phyloP scores from a whole-genome alignment of 345 rosid genomes.

The Citrus maxima region DNA sequence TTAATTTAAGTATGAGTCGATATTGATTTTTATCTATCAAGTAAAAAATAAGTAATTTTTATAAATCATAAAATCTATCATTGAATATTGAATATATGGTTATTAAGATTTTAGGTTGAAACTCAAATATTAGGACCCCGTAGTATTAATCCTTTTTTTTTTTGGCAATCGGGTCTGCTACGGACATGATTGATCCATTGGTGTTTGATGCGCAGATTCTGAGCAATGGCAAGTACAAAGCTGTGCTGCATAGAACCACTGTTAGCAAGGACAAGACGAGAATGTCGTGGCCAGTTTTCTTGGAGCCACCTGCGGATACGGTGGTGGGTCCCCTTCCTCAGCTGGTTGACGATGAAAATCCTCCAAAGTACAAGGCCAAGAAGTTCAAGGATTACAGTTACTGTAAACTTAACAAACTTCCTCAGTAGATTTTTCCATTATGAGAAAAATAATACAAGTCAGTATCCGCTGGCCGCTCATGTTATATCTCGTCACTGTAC shows the following conservation, averaged over 20 bases:
- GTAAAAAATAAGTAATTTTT: too few species aligned
- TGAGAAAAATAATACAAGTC: not conserved
- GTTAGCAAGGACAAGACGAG: constrained; percentile 67
- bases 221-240: constrained; percentile 70
- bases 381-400: constrained; percentile 64
- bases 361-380: constrained; percentile 57
- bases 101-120: too few species aligned
- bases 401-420: constrained; percentile 80
- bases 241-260: constrained; percentile 66
- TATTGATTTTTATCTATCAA: too few species aligned
- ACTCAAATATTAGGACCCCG: accelerated
- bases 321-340: constrained; percentile 65
- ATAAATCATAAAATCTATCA: too few species aligned
- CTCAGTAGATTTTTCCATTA: constrained; percentile 29
- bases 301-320: constrained; percentile 70
- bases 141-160: too few species aligned
- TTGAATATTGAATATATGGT: too few species aligned
- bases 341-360: constrained; percentile 36
- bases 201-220: constrained; percentile 43
- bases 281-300: constrained; percentile 97
- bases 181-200: too few species aligned
- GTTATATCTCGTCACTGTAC: too few species aligned
- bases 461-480: too few species aligned
- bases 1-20: too few species aligned
- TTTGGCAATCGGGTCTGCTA: too few species aligned